These are phyloP conservation scores for Pichia sp. DNA, from an alignment of 1,139 yeast genomes.

Conservation along the genomic window DNA sequence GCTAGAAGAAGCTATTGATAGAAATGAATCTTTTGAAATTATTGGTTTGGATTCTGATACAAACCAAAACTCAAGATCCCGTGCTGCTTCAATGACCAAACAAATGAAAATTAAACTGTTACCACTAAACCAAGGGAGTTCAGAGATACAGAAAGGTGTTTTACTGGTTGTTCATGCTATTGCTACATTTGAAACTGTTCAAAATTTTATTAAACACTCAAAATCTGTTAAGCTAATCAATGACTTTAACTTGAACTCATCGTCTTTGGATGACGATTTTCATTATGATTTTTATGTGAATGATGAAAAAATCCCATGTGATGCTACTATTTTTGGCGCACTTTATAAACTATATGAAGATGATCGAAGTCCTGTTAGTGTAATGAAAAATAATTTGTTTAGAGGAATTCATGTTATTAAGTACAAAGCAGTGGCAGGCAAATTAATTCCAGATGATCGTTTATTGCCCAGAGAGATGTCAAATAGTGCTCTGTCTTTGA, in stretches of 20 bases:
- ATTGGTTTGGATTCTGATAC: conserved; percentile 34
- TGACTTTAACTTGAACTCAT: conserved; percentile 19
- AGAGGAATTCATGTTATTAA: conserved; percentile 44
- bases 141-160: conserved; percentile 36
- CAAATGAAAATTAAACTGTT: conserved; percentile 58
- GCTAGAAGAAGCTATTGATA: conserved; percentile 67
- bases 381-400: conserved; percentile 34
- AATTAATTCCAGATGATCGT: conserved; percentile 5
- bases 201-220: conserved; percentile 46
- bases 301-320: conserved; percentile 57
- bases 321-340: conserved; percentile 77
- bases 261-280: conserved; percentile 27
- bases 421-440: conserved; percentile 41
- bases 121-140: conserved; percentile 31
- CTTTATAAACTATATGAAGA: conserved; percentile 49
- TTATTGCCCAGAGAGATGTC: conserved; percentile 27
- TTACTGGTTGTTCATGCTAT: conserved; percentile 79
- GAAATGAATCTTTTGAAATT: conserved; percentile 73
- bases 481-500: conserved; percentile 28
- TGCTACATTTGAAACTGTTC: conserved; percentile 73
- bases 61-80: conserved; percentile 20
- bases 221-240: conserved; percentile 5
- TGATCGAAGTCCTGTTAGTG: conserved; percentile 29
- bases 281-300: conserved; percentile 56
- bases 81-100: conserved; percentile 62